Percentiles rank a stretch among this genome's conserved stretches.
phyloP scores from a whole-genome alignment of 1,284 basidiomycete genomes.

The Cerioporus squamosus region DNA sequence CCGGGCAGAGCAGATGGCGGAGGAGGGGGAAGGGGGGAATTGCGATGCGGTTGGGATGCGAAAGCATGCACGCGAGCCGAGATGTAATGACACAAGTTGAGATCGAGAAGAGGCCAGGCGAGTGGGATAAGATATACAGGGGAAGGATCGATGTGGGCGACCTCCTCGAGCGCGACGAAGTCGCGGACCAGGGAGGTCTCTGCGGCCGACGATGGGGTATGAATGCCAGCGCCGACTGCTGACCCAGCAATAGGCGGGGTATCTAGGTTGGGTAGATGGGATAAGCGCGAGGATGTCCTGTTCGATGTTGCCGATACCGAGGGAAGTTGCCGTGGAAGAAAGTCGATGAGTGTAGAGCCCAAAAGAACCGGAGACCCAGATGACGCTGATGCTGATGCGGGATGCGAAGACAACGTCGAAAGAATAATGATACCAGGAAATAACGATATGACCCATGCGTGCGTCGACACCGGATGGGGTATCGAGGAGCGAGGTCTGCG shows the following conservation, averaged over 20 bases:
- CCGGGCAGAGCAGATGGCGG: constrained; percentile 25
- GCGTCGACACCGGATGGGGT: constrained; percentile 14
- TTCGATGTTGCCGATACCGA: constrained; percentile 38
- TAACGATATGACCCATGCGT: constrained; percentile 20
- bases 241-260: constrained; percentile 37
- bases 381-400: constrained; percentile 28
- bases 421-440: constrained; percentile 48
- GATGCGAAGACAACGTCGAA: constrained; percentile 44
- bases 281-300: constrained; percentile 42
- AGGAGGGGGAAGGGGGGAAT: constrained; percentile 20
- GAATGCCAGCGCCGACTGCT: constrained; percentile 47
- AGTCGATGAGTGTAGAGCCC: constrained; percentile 39
- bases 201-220: constrained; percentile 43
- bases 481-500: constrained; percentile 27
- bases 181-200: constrained; percentile 13
- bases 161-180: constrained; percentile 14
- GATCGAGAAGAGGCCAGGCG: constrained; percentile 28
- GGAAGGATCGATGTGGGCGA: constrained; percentile 20
- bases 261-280: constrained; percentile 30
- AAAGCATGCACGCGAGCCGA: constrained; percentile 47
- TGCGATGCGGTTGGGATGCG: constrained; percentile 35
- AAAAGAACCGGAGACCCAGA: constrained; percentile 34
- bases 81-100: constrained; percentile 49
- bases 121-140: constrained; percentile 27
- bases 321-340: constrained; percentile 20